phyloP scores from a whole-genome alignment of 768 basidiomycete genomes.

The Udeniomyces megalosporus region DNA sequence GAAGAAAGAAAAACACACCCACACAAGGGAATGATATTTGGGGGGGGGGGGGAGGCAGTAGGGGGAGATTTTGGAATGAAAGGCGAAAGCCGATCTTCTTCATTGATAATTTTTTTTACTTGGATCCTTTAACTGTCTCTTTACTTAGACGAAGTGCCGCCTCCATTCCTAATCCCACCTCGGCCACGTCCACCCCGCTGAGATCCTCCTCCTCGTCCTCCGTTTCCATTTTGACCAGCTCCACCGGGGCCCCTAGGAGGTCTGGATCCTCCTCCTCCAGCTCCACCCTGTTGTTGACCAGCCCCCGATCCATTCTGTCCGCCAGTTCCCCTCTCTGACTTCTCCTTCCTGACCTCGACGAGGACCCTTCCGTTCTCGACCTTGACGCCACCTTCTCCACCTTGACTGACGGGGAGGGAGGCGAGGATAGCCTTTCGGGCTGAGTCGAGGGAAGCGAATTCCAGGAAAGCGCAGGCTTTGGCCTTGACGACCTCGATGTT shows the following conservation, averaged over 20 bases:
- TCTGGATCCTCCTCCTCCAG: neutral
- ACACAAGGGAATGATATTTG: neutral
- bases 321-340: slow-evolving; percentile 61
- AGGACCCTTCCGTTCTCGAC: slow-evolving; percentile 55
- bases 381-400: slow-evolving; percentile 79
- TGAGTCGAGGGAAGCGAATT: slow-evolving; percentile 58
- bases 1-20: neutral
- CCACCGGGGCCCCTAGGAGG: neutral
- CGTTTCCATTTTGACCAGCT: neutral
- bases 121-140: neutral
- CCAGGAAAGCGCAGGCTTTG: slow-evolving; percentile 89
- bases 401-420: slow-evolving; percentile 46
- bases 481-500: slow-evolving; percentile 72
- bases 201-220: neutral
- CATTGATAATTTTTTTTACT: neutral
- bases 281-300: neutral
- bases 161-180: neutral
- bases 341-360: slow-evolving; percentile 83
- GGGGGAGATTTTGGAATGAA: neutral
- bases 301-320: too few relatives aligned
- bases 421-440: slow-evolving; percentile 74
- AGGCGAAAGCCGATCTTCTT: neutral
- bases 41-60: neutral
- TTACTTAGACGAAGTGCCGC: neutral
- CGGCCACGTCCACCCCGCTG: slow-evolving; percentile 2